These are phyloP conservation scores for Trichoderma koningii DNA, from an alignment of 2,329 filamentous ascomycete genomes.

Conservation along the genomic window DNA sequence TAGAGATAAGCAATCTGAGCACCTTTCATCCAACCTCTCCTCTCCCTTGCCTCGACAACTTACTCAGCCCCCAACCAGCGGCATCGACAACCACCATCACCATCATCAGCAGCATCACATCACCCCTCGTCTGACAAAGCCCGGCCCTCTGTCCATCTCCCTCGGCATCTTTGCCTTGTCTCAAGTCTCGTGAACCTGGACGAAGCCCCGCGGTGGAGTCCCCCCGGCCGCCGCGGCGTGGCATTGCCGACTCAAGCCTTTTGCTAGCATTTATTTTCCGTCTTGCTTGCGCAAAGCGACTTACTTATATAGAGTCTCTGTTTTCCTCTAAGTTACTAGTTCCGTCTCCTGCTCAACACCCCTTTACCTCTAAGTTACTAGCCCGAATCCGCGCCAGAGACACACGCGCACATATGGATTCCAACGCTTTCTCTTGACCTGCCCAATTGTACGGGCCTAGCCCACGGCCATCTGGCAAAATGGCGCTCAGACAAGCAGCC, in stretches of 20 bases:
- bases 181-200: neutral
- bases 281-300: constrained; percentile 10
- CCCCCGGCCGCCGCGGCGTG: constrained; percentile 18
- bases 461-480: constrained; percentile 11
- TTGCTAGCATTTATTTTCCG: constrained; percentile 11
- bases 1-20: neutral
- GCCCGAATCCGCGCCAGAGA: constrained; percentile 23
- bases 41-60: neutral
- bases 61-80: constrained; percentile 1
- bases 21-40: neutral
- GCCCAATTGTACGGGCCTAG: constrained; percentile 22
- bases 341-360: constrained; percentile 23
- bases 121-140: neutral
- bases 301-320: constrained; percentile 26
- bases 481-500: constrained; percentile 22
- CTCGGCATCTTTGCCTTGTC: constrained; percentile 6
- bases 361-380: constrained; percentile 30
- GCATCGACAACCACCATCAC: neutral
- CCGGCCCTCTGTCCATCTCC: neutral
- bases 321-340: constrained; percentile 30
- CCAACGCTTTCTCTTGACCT: constrained; percentile 20
- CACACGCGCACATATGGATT: constrained; percentile 22
- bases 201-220: constrained; percentile 26
- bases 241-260: constrained; percentile 27
- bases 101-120: neutral